These are phyloP conservation scores for Candida sp. DNA, from an alignment of 1,139 yeast genomes.

Conservation along the genomic window DNA sequence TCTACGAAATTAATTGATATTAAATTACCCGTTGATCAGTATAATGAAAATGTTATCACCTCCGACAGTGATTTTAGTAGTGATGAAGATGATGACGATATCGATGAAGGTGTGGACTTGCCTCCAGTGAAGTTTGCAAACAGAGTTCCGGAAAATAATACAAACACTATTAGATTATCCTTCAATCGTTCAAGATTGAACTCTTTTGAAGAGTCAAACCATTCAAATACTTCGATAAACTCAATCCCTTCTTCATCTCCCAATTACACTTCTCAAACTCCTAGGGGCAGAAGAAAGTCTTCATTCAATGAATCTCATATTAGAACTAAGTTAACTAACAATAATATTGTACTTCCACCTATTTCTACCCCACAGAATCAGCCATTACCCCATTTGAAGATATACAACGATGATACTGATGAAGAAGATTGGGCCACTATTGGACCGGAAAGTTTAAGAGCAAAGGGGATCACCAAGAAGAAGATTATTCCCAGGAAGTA, in stretches of 20 bases:
- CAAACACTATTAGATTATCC: slow-evolving; percentile 22
- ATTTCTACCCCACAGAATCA: slow-evolving; percentile 1
- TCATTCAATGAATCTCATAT: slow-evolving; percentile 45
- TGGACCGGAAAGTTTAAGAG: slow-evolving; percentile 66
- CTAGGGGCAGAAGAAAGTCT: slow-evolving; percentile 33
- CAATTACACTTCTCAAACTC: slow-evolving; percentile 13
- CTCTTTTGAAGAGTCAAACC: slow-evolving; percentile 42
- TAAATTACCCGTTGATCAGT: slow-evolving; percentile 28
- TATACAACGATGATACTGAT: slow-evolving; percentile 59
- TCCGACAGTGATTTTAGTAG: slow-evolving; percentile 33
- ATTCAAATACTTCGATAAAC: slow-evolving; percentile 26
- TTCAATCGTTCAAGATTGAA: slow-evolving; percentile 41
- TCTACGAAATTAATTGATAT: slow-evolving; percentile 21
- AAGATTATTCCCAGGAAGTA: slow-evolving; percentile 4
- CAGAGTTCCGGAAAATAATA: slow-evolving; percentile 30
- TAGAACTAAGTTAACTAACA: slow-evolving; percentile 31
- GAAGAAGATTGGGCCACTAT: slow-evolving; percentile 95
- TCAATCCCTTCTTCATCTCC: neutral
- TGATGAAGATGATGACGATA: slow-evolving; percentile 10
- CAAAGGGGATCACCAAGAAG: slow-evolving; percentile 13
- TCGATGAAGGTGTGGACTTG: slow-evolving; percentile 7
- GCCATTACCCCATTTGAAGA: slow-evolving; percentile 3
- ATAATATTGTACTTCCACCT: neutral
- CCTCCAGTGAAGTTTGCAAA: slow-evolving; percentile 41
- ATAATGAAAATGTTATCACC: slow-evolving; percentile 28